Evolutionary conservation across 2,329 filamentous ascomycete genomes (phyloP).

Genomic region (Cercospora zeina): DNA sequence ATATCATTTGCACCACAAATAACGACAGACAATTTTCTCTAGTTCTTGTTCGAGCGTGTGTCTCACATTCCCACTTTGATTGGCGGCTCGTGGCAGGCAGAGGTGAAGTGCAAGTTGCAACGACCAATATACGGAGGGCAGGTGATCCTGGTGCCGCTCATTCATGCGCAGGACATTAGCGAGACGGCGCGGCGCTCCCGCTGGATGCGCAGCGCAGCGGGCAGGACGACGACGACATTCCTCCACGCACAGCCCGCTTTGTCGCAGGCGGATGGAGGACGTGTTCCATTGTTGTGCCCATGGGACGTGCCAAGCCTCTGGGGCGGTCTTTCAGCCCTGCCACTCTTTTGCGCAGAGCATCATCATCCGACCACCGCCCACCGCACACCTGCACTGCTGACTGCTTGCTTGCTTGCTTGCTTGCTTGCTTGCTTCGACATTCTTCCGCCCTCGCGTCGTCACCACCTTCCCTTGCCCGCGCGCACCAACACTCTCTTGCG

Average conservation of each 20-base stretch:
- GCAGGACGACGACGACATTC: constrained; percentile 2
- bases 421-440: neutral
- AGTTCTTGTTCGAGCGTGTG: neutral
- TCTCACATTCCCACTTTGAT: neutral
- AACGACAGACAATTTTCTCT: neutral
- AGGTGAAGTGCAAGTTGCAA: constrained; percentile 1
- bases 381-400: neutral
- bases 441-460: neutral
- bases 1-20: constrained; percentile 8
- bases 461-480: neutral
- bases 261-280: neutral
- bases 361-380: neutral
- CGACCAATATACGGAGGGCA: neutral
- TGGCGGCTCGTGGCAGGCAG: neutral
- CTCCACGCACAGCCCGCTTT: neutral
- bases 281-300: neutral
- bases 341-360: neutral
- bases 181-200: neutral
- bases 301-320: neutral
- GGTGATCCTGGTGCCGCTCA: constrained; percentile 6
- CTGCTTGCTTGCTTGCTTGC: neutral
- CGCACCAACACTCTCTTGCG: constrained; percentile 2
- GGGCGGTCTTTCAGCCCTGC: neutral
- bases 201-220: neutral
- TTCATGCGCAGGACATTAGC: constrained; percentile 3